A percentile compares a stretch with the other conserved stretches of the same genome.
Conservation (phyloP, 306 rosid genomes). For the Glycine tomentella region DNA sequence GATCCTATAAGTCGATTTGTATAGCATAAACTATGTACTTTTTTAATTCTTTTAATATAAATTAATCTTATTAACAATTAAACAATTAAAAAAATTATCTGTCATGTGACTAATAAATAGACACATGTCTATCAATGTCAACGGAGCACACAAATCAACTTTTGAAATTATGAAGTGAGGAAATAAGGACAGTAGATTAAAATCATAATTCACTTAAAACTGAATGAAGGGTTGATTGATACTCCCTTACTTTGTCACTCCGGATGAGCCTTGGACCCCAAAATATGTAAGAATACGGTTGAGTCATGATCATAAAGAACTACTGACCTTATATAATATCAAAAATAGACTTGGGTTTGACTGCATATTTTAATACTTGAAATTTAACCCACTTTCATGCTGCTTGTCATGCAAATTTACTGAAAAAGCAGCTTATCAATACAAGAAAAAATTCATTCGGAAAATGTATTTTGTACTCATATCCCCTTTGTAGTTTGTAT, state of each 20-base stretch:
- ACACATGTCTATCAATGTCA: too few species aligned
- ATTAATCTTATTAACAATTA: too few species aligned
- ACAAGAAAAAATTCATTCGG: conserved; percentile 28
- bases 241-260: neutral
- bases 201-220: neutral
- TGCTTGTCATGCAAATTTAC: conserved; percentile 17
- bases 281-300: neutral
- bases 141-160: too few species aligned
- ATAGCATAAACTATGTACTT: too few species aligned
- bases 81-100: too few species aligned
- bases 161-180: neutral
- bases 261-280: neutral
- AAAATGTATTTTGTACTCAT: conserved; percentile 2
- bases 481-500: conserved; percentile 30
- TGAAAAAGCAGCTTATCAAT: neutral
- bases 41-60: too few species aligned
- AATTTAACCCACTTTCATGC: conserved; percentile 17
- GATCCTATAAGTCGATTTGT: too few species aligned
- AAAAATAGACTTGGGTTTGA: conserved; percentile 1
- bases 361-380: neutral
- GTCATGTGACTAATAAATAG: too few species aligned
- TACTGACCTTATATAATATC: neutral
- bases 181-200: neutral
- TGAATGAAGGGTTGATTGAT: neutral
- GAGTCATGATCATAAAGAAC: neutral